phyloP scores from a whole-genome alignment of 2,329 filamentous ascomycete genomes.

The Ceratocystis cubensis region DNA sequence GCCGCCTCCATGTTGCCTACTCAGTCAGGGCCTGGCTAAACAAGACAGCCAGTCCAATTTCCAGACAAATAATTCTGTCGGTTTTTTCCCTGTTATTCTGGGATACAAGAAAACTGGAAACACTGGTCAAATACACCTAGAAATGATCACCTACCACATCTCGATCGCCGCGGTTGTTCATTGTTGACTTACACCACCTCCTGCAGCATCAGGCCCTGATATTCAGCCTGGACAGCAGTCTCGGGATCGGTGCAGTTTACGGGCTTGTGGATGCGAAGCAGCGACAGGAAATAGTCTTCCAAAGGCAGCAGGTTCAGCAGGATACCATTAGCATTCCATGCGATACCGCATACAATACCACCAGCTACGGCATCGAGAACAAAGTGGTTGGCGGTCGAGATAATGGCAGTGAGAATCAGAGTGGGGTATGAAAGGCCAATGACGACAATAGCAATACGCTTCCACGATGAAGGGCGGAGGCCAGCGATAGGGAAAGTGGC shows the following conservation, averaged over 20 bases:
- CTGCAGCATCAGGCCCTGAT: conserved; percentile 24
- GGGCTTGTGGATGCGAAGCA: conserved; percentile 54
- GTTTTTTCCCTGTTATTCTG: neutral
- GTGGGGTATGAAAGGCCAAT: conserved; percentile 51
- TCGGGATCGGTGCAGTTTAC: conserved; percentile 31
- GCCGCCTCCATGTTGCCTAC: neutral
- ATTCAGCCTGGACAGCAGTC: conserved; percentile 29
- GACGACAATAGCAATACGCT: conserved; percentile 34
- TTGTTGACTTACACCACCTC: conserved; percentile 18
- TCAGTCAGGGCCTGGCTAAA: neutral
- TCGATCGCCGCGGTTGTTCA: neutral
- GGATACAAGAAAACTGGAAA: neutral
- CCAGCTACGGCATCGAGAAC: conserved; percentile 60
- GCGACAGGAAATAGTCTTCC: conserved; percentile 56
- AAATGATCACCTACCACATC: neutral
- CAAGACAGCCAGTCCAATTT: neutral
- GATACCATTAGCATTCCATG: conserved; percentile 44
- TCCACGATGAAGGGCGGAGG: conserved; percentile 39
- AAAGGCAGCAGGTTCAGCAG: conserved; percentile 51
- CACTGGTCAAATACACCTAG: neutral
- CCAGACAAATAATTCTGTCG: neutral
- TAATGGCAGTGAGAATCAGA: conserved; percentile 53
- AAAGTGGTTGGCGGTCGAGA: conserved; percentile 62
- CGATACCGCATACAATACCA: conserved; percentile 49
- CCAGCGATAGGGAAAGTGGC: conserved; percentile 50